Percentiles rank a stretch among this genome's conserved stretches.
These are phyloP conservation scores for Scheffersomyces stipitis DNA, from an alignment of 805 yeast genomes.

Conservation along the genomic window DNA sequence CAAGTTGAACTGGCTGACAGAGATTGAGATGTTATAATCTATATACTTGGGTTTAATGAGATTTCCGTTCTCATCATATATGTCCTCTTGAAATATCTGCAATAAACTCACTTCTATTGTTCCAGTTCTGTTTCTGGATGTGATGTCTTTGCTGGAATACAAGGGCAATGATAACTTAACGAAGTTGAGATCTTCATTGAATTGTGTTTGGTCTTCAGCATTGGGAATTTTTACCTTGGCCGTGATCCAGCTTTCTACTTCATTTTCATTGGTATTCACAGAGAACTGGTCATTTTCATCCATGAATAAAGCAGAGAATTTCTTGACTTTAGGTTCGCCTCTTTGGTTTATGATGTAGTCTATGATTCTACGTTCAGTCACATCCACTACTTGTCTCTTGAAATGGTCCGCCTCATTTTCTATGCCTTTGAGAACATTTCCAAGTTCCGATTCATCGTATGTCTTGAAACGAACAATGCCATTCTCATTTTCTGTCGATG, in stretches of 20 bases:
- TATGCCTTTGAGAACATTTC: constrained; percentile 32
- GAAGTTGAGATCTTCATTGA: constrained; percentile 17
- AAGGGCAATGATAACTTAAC: constrained; percentile 37
- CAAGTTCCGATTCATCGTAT: constrained; percentile 34
- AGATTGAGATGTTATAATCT: constrained; percentile 1
- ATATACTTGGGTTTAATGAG: neutral
- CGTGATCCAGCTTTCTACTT: constrained; percentile 25
- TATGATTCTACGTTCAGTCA: constrained; percentile 24
- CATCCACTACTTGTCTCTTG: constrained; percentile 24
- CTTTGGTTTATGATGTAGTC: constrained; percentile 22
- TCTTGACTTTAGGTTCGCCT: neutral
- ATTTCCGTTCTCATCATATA: constrained; percentile 1
- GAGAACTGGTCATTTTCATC: constrained; percentile 34
- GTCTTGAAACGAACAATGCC: constrained; percentile 17
- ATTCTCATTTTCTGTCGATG: constrained; percentile 4
- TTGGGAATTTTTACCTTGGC: constrained; percentile 17
- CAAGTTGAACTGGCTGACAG: neutral
- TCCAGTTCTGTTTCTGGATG: constrained; percentile 26
- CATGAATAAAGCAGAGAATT: constrained; percentile 16
- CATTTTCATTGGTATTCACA: constrained; percentile 19
- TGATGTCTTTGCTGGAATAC: constrained; percentile 18
- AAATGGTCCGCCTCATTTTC: constrained; percentile 40
- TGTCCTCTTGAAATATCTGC: constrained; percentile 7
- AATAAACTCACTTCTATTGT: constrained; percentile 32
- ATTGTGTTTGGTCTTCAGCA: neutral